These are phyloP conservation scores for Dactylorhiza incarnata DNA, from an alignment of 106 monocot genomes.

Conservation along the genomic window DNA sequence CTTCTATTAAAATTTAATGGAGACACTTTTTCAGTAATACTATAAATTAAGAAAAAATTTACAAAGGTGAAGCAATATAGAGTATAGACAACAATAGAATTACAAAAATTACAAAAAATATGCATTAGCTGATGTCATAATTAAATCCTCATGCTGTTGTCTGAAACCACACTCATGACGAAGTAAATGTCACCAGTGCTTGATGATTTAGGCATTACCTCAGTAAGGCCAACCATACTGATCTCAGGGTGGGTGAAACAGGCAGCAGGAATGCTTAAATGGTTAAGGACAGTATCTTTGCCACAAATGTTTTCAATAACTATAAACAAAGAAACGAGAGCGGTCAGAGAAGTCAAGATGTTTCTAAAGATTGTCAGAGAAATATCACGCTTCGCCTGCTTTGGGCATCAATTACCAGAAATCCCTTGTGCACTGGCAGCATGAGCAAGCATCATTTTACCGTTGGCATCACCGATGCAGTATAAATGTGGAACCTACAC, in stretches of 20 bases:
- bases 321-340: conserved; percentile 12
- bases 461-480: conserved; percentile 98
- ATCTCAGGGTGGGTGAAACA: conserved; percentile 99
- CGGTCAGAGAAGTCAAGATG: neutral
- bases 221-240: conserved; percentile 94
- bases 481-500: conserved; percentile 83
- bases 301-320: conserved; percentile 88
- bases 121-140: neutral
- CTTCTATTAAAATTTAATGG: neutral
- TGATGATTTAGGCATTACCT: conserved; percentile 39
- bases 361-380: neutral
- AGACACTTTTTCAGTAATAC: neutral
- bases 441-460: conserved; percentile 99
- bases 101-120: neutral
- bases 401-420: conserved; percentile 43
- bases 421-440: conserved; percentile 98
- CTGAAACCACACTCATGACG: neutral
- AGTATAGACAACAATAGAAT: neutral
- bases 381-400: conserved; percentile 1
- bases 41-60: neutral
- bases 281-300: conserved; percentile 81
- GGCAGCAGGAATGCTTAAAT: conserved; percentile 96
- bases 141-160: neutral
- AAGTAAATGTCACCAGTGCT: neutral
- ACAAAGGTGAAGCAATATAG: neutral